These are phyloP conservation scores for Flaveria trinervia DNA, from an alignment of 129 eudicot genomes.

Conservation along the genomic window DNA sequence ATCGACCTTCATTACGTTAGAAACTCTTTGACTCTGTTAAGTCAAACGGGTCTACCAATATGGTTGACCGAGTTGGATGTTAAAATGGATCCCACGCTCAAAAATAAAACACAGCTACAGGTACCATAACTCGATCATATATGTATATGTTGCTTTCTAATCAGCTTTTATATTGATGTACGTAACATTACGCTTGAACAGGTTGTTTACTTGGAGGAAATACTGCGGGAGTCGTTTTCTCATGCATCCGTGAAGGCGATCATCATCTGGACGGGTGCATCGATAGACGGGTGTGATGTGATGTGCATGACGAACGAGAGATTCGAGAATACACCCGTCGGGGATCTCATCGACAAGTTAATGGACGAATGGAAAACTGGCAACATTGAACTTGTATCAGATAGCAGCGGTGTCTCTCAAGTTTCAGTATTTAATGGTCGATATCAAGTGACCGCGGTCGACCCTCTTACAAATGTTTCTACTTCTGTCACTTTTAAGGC, in stretches of 20 bases:
- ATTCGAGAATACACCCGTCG: conserved; percentile 53
- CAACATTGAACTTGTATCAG: conserved; percentile 34
- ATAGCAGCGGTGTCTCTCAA: conserved; percentile 47
- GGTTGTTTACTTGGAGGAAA: conserved; percentile 53
- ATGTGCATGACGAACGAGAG: conserved; percentile 66
- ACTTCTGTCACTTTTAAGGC: conserved; percentile 28
- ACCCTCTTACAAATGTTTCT: conserved; percentile 30
- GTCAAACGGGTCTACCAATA: conserved; percentile 54
- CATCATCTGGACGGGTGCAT: conserved; percentile 63
- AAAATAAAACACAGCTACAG: conserved; percentile 30
- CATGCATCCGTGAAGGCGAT: conserved; percentile 67
- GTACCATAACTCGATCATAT: too few species aligned
- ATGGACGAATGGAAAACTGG: conserved; percentile 36
- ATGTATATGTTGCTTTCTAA: too few species aligned
- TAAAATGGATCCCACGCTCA: conserved; percentile 24
- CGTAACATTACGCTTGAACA: conserved; percentile 13
- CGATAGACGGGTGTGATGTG: conserved; percentile 41
- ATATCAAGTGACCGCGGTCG: conserved; percentile 46
- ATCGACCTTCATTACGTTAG: conserved; percentile 62
- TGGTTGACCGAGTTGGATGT: conserved; percentile 89
- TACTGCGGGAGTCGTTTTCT: conserved; percentile 59
- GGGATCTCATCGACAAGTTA: conserved; percentile 62
- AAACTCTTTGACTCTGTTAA: conserved; percentile 45
- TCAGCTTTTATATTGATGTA: too few species aligned
- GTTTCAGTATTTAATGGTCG: conserved; percentile 59